A percentile compares a stretch with the other conserved stretches of the same genome.
These are phyloP conservation scores for Begonia loranthoides DNA, from an alignment of 306 rosid species.

Conservation along the genomic window DNA sequence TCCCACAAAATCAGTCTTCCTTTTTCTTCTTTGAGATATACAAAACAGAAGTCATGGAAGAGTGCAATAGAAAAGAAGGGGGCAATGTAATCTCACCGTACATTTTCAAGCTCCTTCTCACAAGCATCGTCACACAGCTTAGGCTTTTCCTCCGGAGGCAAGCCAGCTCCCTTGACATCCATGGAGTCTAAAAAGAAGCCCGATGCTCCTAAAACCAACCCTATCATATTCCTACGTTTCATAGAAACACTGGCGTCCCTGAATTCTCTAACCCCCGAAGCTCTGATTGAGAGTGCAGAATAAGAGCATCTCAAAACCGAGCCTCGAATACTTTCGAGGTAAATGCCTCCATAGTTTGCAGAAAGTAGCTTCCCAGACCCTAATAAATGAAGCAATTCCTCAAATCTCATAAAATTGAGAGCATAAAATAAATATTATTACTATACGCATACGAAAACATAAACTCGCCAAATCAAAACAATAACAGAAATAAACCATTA, in stretches of 20 bases:
- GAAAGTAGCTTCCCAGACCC: constrained; percentile 17
- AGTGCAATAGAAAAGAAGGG: constrained; percentile 9
- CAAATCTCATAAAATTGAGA: background rate
- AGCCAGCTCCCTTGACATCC: constrained; percentile 68
- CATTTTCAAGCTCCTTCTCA: constrained; percentile 96
- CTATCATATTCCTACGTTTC: constrained; percentile 57
- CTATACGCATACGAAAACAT: background rate
- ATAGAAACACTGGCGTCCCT: constrained; percentile 15
- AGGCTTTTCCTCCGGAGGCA: constrained; percentile 85
- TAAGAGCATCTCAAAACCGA: constrained; percentile 16
- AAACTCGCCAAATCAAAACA: too few relatives aligned
- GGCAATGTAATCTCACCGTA: constrained; percentile 68
- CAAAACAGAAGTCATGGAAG: constrained; percentile 1
- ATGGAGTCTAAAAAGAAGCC: constrained; percentile 30
- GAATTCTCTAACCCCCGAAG: constrained; percentile 20
- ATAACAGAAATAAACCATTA: too few relatives aligned
- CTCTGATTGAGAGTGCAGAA: constrained; percentile 15
- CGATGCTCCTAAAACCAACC: constrained; percentile 48
- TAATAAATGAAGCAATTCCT: constrained; percentile 4
- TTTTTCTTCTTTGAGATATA: background rate
- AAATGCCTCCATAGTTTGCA: constrained; percentile 20
- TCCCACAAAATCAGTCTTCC: too few relatives aligned
- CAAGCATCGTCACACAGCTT: constrained; percentile 60
- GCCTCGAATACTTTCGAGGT: constrained; percentile 19
- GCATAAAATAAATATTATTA: background rate